Conservation (phyloP, 139 green algal species). For the Asterochloris erici region DNA sequence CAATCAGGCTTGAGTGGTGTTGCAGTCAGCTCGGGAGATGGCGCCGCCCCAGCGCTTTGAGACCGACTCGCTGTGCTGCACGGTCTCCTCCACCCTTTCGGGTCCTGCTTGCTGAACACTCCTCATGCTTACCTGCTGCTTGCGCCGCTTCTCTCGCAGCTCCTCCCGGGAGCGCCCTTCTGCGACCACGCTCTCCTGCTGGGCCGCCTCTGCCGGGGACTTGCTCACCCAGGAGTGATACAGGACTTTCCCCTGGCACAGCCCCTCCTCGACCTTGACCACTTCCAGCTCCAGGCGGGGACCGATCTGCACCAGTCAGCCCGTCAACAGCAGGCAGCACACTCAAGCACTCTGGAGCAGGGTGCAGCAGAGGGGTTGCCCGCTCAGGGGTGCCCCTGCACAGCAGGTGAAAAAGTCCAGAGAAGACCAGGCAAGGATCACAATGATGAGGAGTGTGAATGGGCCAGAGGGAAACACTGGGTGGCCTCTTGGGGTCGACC, state of each 20-base stretch:
- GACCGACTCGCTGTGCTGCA: background rate
- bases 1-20: too few species aligned
- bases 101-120: too few species aligned
- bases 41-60: background rate
- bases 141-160: constrained; percentile 53
- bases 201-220: constrained; percentile 47
- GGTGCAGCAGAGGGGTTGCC: too few species aligned
- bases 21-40: background rate
- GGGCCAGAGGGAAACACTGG: too few species aligned
- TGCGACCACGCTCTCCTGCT: constrained; percentile 46
- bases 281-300: constrained; percentile 88
- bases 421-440: too few species aligned
- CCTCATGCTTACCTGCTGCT: constrained; percentile 40
- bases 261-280: constrained; percentile 94
- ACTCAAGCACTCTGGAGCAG: background rate
- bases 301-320: constrained; percentile 49
- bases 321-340: background rate
- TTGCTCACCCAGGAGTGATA: constrained; percentile 81
- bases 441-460: too few species aligned
- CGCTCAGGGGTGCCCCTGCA: too few species aligned
- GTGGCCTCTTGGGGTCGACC: too few species aligned
- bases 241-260: constrained; percentile 86
- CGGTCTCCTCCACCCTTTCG: too few species aligned
- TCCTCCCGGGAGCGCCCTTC: constrained; percentile 4
- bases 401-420: too few species aligned